Evolutionary conservation across 192 early-diverging fungal genomes (phyloP), one percentile per base, ranked within the genome.

Genomic region (Diversispora eburnea): DNA sequence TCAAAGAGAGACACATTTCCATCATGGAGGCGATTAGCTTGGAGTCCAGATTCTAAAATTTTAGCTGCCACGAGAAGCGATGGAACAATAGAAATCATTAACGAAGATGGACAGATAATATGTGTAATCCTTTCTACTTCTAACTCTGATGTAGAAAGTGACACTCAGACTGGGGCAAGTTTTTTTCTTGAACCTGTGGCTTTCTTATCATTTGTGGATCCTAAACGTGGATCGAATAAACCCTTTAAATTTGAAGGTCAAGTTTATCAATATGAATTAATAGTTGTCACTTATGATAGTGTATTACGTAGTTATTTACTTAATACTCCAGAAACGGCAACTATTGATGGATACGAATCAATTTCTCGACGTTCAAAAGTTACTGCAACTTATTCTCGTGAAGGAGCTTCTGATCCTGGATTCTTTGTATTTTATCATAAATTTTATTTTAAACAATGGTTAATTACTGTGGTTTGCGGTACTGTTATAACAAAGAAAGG

Each of bases 241-340:
- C 55, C 59, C 19, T 19, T 80, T 8, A 48, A 54, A 12, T 81
- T 74, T 56, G 75, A 85, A 8, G 85, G 80, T 2, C 71, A 86
- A 49, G 41, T 49, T 3, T 88, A 88, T 59, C 79, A 82, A 17
- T 84, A 88, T 60, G 83, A 86, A 65, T 74, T 88, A 3, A 20
- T 88, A 19, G 75, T 81, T 10, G 76, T 88, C 67, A 86, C 81
- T 5, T 86, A 84, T 72, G 83, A 83, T 54, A 80, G 86, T 42
- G 70, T 80, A 15, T 73, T 88, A 5, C 77, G 85, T 58, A 85
- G 83, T 58, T 88, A 86, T 69, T 75, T 88, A 43, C 75, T 88
- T 56, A 88, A 88, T 75, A 73, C 74, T 8, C 20, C 76, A 12
- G 77, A 83, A 13, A 12, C 75, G 3, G 74, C 74, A 13, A 19